phyloP scores from a whole-genome alignment of 768 basidiomycete species.

The Boletus vermiculosoides region DNA sequence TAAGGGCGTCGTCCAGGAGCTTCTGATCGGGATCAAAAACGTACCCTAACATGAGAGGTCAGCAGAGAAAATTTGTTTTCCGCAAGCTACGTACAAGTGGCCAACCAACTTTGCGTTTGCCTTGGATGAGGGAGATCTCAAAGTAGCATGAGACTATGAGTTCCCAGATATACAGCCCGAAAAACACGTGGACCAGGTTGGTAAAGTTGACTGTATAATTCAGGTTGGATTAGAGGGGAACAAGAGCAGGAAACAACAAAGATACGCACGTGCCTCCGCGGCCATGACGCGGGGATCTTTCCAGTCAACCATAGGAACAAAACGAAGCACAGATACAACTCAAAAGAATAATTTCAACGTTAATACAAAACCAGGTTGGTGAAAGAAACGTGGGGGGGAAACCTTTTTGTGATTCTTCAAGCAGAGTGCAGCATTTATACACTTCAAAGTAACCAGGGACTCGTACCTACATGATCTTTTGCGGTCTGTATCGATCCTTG shows the following conservation, averaged over 20 bases:
- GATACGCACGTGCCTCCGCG: slow-evolving; percentile 24
- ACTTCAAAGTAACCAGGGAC: slow-evolving; percentile 27
- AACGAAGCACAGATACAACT: slow-evolving; percentile 13
- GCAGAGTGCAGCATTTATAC: slow-evolving; percentile 17
- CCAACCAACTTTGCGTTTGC: slow-evolving; percentile 63
- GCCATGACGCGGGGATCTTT: slow-evolving; percentile 21
- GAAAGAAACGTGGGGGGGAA: slow-evolving; percentile 3
- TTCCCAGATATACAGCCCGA: slow-evolving; percentile 70
- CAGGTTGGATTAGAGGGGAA: slow-evolving; percentile 3
- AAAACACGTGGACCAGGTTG: slow-evolving; percentile 60
- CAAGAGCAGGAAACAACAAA: not conserved
- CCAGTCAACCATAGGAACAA: slow-evolving; percentile 27
- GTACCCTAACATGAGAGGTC: slow-evolving; percentile 15
- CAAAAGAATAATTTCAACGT: slow-evolving; percentile 7
- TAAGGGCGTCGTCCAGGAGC: slow-evolving; percentile 1
- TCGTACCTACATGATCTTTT: slow-evolving; percentile 4
- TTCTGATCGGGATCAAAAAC: slow-evolving; percentile 2
- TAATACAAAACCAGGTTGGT: slow-evolving; percentile 8
- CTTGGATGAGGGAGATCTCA: slow-evolving; percentile 61
- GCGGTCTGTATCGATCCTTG: slow-evolving; percentile 9
- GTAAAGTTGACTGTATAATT: slow-evolving; percentile 49
- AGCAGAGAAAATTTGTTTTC: not conserved
- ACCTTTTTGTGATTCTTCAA: slow-evolving; percentile 6
- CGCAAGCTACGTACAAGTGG: slow-evolving; percentile 52
- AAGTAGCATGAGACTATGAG: slow-evolving; percentile 60